phyloP scores from a whole-genome alignment of 139 green algal species.

The Chlamydomonas sp. region DNA sequence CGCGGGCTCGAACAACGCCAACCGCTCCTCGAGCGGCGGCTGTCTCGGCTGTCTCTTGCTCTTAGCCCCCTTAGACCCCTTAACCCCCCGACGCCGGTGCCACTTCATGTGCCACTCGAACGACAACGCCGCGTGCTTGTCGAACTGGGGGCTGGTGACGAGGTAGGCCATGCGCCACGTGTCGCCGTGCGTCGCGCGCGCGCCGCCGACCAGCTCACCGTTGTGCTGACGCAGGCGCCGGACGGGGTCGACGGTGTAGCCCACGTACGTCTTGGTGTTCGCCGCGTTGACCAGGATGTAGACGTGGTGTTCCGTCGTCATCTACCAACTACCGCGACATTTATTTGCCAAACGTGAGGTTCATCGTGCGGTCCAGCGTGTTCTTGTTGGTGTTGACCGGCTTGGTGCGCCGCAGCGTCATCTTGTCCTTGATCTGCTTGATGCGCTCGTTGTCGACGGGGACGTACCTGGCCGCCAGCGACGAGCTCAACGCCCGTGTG shows the following conservation, averaged over 20 bases:
- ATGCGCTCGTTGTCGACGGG: not conserved
- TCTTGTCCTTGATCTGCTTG: conserved; percentile 4
- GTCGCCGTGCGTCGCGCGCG: not conserved
- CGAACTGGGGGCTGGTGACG: not conserved
- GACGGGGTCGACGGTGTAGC: conserved; percentile 5
- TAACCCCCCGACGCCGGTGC: no score
- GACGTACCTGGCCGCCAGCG: no score
- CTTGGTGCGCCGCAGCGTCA: conserved; percentile 2
- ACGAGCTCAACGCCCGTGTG: no score
- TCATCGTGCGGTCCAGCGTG: conserved; percentile 9
- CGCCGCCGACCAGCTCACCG: not conserved
- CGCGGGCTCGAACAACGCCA: no score
- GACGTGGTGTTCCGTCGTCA: no score
- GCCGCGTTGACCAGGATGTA: no score
- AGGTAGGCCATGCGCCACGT: not conserved
- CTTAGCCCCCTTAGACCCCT: no score
- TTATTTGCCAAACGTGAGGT: no score
- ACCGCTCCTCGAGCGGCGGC: no score
- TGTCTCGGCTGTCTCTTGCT: no score
- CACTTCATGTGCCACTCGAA: conserved; percentile 8
- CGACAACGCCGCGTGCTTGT: not conserved
- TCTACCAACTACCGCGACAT: no score
- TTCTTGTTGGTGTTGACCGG: not conserved
- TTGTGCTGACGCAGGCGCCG: conserved; percentile 7
- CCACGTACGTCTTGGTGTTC: conserved; percentile 6